These are phyloP conservation scores for Leptodontidium sp. DNA, from an alignment of 2,329 filamentous ascomycete genomes.

Conservation along the genomic window DNA sequence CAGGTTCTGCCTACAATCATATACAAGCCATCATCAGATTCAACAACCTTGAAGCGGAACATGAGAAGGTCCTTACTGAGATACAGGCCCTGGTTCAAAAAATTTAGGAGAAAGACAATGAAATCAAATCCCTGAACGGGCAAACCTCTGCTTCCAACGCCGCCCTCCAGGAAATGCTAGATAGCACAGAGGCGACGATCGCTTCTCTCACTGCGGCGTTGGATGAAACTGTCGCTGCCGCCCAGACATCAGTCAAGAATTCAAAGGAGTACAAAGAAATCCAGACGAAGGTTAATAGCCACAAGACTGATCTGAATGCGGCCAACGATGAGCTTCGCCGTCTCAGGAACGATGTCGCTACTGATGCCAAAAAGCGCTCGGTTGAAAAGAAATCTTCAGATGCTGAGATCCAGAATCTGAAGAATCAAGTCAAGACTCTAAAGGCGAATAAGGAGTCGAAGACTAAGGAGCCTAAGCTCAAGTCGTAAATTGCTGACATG, in stretches of 20 bases:
- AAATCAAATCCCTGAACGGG: too few species aligned
- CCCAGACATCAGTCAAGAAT: neutral
- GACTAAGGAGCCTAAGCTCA: neutral
- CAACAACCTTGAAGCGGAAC: too few species aligned
- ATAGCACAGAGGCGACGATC: too few species aligned
- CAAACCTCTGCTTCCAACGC: too few species aligned
- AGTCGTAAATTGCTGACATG: neutral
- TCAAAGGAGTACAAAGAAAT: neutral
- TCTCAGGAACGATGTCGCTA: neutral
- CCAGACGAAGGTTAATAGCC: neutral
- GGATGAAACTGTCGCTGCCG: too few species aligned
- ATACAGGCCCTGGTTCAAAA: too few species aligned
- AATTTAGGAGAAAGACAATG: too few species aligned
- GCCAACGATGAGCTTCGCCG: neutral
- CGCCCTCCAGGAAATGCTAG: too few species aligned
- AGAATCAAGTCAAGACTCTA: neutral
- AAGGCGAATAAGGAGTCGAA: neutral
- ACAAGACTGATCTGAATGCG: neutral
- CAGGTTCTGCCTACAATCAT: too few species aligned
- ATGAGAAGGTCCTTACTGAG: too few species aligned
- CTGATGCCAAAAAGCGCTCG: neutral
- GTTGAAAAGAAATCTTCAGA: neutral
- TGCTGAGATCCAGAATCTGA: neutral
- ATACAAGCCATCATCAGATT: too few species aligned
- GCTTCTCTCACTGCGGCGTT: too few species aligned